These are phyloP conservation scores for Suhomyces atakaporum DNA, from an alignment of 1,139 yeast species.

Conservation along the genomic window DNA sequence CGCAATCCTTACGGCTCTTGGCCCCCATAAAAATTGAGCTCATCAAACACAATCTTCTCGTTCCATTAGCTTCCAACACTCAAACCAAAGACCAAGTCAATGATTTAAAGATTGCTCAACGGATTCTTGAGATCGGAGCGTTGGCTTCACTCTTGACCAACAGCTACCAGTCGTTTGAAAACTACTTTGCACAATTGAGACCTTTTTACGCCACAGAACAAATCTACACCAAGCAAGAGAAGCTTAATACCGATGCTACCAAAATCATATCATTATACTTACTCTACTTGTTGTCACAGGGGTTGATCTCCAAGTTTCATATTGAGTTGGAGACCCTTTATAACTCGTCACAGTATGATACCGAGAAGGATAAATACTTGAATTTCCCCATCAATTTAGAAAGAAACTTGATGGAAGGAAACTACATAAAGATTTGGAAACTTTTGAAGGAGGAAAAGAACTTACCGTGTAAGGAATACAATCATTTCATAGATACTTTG, in stretches of 20 bases:
- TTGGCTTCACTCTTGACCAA: conserved; percentile 67
- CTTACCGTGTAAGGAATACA: conserved; percentile 59
- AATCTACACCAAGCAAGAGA: conserved; percentile 58
- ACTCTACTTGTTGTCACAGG: conserved; percentile 74
- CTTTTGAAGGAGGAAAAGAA: conserved; percentile 58
- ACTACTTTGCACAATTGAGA: conserved; percentile 71
- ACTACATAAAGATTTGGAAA: conserved; percentile 90
- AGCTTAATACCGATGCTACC: conserved; percentile 52
- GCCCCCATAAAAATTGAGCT: conserved; percentile 77
- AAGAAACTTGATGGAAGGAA: conserved; percentile 95
- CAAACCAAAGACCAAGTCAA: conserved; percentile 48
- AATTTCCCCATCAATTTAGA: conserved; percentile 87
- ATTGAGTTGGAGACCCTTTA: conserved; percentile 79
- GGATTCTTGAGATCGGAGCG: conserved; percentile 86
- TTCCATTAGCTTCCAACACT: conserved; percentile 56
- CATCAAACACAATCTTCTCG: conserved; percentile 72
- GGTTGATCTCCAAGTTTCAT: conserved; percentile 85
- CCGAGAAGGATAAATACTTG: conserved; percentile 55
- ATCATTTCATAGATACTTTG: conserved; percentile 62
- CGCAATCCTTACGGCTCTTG: conserved; percentile 58
- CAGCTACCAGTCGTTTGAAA: conserved; percentile 67
- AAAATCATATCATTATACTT: conserved; percentile 79
- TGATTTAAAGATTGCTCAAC: conserved; percentile 77
- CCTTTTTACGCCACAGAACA: conserved; percentile 62
- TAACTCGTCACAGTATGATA: conserved; percentile 47